Conservation (phyloP, 306 rosid species). For the Quillaja saponaria region DNA sequence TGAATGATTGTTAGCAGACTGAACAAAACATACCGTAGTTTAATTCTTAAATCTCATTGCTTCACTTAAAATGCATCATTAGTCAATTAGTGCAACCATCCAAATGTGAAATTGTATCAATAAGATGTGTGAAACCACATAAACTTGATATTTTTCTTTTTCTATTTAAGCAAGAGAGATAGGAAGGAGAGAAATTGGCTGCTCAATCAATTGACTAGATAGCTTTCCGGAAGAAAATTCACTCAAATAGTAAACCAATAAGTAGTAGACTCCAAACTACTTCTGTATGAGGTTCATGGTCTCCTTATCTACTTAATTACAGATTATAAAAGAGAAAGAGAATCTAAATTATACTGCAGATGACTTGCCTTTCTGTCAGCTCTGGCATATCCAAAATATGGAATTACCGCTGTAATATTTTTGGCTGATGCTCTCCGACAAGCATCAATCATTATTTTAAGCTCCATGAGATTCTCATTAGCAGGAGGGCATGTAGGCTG, state of each 20-base stretch:
- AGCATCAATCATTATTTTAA: constrained; percentile 85
- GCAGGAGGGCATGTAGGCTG: constrained; percentile 97
- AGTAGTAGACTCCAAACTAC: constrained; percentile 3
- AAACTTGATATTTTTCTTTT: constrained; percentile 5
- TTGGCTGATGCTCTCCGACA: constrained; percentile 95
- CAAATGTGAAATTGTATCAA: neutral
- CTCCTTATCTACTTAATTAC: neutral
- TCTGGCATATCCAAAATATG: constrained; percentile 97
- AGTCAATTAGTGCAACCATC: constrained; percentile 13
- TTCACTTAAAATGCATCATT: constrained; percentile 4
- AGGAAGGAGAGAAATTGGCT: neutral
- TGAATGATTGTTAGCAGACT: neutral
- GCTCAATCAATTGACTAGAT: constrained; percentile 14
- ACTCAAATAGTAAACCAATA: neutral
- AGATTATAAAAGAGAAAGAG: neutral
- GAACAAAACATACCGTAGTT: neutral
- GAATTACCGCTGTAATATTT: constrained; percentile 87
- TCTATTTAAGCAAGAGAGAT: neutral
- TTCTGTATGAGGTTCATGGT: neutral
- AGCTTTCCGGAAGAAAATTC: neutral
- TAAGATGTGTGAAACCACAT: neutral
- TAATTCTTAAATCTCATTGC: neutral
- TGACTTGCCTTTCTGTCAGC: constrained; percentile 91
- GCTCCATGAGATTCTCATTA: constrained; percentile 96
- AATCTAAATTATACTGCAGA: neutral